Evolutionary conservation across 2,329 filamentous ascomycete species (phyloP), one percentile per base, ranked within the genome.

Genomic region (Xylaria sp.): DNA sequence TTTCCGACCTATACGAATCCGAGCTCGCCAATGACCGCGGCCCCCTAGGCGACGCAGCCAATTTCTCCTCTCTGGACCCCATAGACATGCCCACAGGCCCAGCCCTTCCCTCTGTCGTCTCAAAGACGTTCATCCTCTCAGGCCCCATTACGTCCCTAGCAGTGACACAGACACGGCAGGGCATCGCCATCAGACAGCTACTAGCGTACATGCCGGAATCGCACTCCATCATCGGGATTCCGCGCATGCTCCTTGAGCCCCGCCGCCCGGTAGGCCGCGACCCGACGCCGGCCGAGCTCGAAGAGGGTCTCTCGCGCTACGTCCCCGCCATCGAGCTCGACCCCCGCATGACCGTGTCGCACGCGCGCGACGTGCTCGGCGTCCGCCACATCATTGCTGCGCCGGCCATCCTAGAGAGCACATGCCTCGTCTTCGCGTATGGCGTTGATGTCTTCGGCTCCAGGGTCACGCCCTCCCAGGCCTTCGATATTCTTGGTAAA

Each of bases 1-100:
- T 97, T 12, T 91, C 92, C 0, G 95, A 99, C 77, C 88, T 99
- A 43, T 98, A 94, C 81, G 96, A 98, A 80, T 97, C 94, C 0
- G 86, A 91, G 0, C 82, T 90, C 12, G 85, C 93, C 25, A 96
- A 99, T 78, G 92, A 97, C 80, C 91, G 96, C 65, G 96, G 95
- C 1, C 87, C 92, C 2, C 86, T 97, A 1, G 91, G 88, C 60
- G 86, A 90, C 25, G 82, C 88, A 1, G 83, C 85, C 51, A 95
- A 94, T 77, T 93, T 91, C 77, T 98, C 95, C 0, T 91, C 91
- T n/a, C 82, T 97, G 57, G 85, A 90, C 62, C 91, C 91, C 2
- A 83, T 90, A 1, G 86, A 89, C 55, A 80, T 82, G 1, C 85
- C 86, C 0, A 86, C 85, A 1, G 85, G 85, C 33, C 83, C 85